Evolutionary conservation across 192 early-diverging fungal species (phyloP).

Genomic region (Podila verticillata): DNA sequence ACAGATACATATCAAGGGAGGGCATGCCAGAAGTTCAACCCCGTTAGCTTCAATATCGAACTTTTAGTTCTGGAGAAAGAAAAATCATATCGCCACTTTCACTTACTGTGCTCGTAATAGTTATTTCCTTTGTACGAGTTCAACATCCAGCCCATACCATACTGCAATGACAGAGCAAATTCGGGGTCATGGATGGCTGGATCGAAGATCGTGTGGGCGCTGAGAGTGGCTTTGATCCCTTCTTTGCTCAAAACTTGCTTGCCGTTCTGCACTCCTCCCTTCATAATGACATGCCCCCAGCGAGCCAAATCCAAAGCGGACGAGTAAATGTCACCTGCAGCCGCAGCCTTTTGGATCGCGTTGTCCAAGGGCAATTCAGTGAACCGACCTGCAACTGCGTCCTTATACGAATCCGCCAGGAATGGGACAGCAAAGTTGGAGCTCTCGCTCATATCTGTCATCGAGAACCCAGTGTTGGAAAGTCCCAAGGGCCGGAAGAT

Average conservation of each 20-base stretch:
- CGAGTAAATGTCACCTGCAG: slow-evolving; percentile 21
- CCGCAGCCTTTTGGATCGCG: neutral
- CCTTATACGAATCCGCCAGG: neutral
- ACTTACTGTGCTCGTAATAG: neutral
- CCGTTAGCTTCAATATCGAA: no score
- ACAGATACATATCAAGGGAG: no score
- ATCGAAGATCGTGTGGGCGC: neutral
- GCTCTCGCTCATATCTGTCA: neutral
- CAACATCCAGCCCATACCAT: slow-evolving; percentile 18
- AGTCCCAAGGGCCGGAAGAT: slow-evolving; percentile 21
- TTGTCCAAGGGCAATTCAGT: neutral
- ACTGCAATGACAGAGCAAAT: neutral
- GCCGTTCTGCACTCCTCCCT: neutral
- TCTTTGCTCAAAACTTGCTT: slow-evolving; percentile 19
- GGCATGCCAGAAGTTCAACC: no score
- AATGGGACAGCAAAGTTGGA: slow-evolving; percentile 12
- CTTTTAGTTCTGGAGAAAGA: no score
- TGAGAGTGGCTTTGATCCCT: neutral
- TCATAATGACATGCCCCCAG: slow-evolving; percentile 13
- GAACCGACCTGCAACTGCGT: slow-evolving; percentile 4
- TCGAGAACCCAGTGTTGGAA: slow-evolving; percentile 15
- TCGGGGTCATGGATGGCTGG: neutral
- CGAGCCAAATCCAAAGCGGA: slow-evolving; percentile 11
- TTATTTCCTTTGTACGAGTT: slow-evolving; percentile 17
- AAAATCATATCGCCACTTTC: no score